These are phyloP conservation scores for Penicillium riverlandense DNA, from an alignment of 495 filamentous ascomycete species.

Conservation along the genomic window DNA sequence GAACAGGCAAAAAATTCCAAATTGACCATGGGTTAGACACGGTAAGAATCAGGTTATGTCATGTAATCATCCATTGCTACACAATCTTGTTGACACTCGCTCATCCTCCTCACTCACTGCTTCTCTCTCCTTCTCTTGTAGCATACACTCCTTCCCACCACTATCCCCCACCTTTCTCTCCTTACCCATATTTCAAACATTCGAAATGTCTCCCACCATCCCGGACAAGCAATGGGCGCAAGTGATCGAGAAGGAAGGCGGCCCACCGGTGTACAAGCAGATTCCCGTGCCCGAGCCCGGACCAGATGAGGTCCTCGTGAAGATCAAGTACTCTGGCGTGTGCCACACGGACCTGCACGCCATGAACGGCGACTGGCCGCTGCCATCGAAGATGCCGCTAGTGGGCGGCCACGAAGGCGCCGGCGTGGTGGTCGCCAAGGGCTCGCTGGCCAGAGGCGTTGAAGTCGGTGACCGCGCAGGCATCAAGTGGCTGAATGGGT, in stretches of 20 bases:
- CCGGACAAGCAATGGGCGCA: constrained; percentile 79
- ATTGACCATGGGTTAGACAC: too few species aligned
- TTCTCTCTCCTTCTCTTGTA: neutral
- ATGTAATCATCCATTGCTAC: neutral
- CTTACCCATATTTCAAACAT: neutral
- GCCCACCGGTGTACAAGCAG: constrained; percentile 69
- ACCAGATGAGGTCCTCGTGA: constrained; percentile 79
- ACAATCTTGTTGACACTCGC: neutral
- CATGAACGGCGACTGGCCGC: constrained; percentile 79
- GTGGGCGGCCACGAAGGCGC: constrained; percentile 86
- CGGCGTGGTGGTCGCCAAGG: constrained; percentile 70
- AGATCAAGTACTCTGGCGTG: constrained; percentile 85
- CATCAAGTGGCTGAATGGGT: constrained; percentile 80
- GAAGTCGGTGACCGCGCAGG: constrained; percentile 70
- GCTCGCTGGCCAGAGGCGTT: constrained; percentile 57
- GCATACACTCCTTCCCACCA: neutral
- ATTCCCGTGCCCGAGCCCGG: constrained; percentile 70
- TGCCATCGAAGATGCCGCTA: constrained; percentile 69
- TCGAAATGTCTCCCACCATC: constrained; percentile 27
- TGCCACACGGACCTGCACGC: constrained; percentile 85
- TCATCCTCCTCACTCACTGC: neutral
- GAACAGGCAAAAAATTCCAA: too few species aligned
- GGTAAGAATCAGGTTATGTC: too few species aligned
- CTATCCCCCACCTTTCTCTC: neutral
- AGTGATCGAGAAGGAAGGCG: constrained; percentile 70